Conservation (phyloP, 768 basidiomycete genomes). For the Gymnopilus dilepis region DNA sequence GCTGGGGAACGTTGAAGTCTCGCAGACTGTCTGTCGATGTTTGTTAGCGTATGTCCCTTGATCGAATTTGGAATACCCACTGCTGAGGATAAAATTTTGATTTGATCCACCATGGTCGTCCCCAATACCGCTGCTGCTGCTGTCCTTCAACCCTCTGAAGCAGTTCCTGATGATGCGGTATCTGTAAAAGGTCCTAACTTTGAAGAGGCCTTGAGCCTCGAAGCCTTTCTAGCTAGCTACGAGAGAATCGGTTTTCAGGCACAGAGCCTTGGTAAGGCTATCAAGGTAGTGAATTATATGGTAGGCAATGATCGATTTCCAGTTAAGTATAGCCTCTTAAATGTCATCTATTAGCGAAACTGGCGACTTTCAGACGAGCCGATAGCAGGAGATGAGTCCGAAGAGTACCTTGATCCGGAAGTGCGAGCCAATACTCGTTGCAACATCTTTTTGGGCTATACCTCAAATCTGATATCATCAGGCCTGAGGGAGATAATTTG, state of each 20-base stretch:
- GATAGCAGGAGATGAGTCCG: conserved; percentile 68
- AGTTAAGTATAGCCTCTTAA: conserved; percentile 1
- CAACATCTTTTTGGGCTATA: conserved; percentile 95
- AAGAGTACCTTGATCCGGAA: conserved; percentile 61
- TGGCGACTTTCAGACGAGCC: conserved; percentile 93
- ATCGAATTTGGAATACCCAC: conserved; percentile 7
- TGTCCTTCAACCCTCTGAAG: conserved; percentile 78
- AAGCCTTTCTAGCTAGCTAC: conserved; percentile 77
- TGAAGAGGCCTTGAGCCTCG: conserved; percentile 66
- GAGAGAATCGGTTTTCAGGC: conserved; percentile 97
- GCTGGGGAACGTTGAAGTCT: no score
- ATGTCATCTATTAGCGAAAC: conserved; percentile 57
- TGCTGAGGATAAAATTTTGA: conserved; percentile 4
- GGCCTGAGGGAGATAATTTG: conserved; percentile 92
- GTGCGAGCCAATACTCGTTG: conserved; percentile 76
- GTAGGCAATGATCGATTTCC: conserved; percentile 42
- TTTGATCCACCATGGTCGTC: conserved; percentile 28
- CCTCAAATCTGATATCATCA: conserved; percentile 97
- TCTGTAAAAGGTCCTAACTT: conserved; percentile 90
- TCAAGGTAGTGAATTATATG: conserved; percentile 93
- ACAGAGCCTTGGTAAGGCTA: conserved; percentile 87
- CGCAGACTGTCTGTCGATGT: conserved; percentile 12
- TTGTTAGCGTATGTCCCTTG: conserved; percentile 18
- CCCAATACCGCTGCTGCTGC: conserved; percentile 73
- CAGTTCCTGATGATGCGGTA: conserved; percentile 65